Conservation (phyloP, 208 protist species). For the Tritrichomonas foetus region DNA sequence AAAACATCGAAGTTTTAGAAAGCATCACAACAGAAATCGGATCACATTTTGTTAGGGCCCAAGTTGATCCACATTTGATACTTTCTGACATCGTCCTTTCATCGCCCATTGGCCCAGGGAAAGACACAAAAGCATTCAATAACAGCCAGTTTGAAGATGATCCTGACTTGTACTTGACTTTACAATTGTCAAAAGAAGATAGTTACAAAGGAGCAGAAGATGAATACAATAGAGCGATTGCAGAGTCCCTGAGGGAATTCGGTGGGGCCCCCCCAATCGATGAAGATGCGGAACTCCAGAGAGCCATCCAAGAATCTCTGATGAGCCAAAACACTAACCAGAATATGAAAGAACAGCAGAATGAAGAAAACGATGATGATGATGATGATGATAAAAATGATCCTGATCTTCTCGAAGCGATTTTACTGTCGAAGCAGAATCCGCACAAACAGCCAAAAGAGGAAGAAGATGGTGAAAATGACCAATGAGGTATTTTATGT, state of each 20-base stretch:
- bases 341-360: not conserved
- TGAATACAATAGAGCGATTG: not conserved
- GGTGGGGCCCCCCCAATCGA: not conserved
- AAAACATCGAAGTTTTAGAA: not conserved
- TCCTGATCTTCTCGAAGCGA: not conserved
- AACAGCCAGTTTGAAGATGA: no score
- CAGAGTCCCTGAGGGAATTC: not conserved
- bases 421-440: not conserved
- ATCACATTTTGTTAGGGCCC: no score
- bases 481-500: no score
- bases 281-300: not conserved
- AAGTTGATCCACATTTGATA: not conserved
- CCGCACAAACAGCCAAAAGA: not conserved
- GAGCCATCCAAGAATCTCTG: not conserved
- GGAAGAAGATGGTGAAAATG: not conserved
- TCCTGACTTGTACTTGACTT: no score
- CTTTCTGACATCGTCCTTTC: not conserved
- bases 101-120: not conserved
- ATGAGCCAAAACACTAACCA: not conserved
- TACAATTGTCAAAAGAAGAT: no score
- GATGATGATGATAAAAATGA: not conserved
- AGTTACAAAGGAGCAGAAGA: no score
- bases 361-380: not conserved
- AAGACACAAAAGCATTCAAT: not conserved
- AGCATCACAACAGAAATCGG: not conserved